Evolutionary conservation across 345 rosid genomes (phyloP).

Genomic region (Linum trigynum): DNA sequence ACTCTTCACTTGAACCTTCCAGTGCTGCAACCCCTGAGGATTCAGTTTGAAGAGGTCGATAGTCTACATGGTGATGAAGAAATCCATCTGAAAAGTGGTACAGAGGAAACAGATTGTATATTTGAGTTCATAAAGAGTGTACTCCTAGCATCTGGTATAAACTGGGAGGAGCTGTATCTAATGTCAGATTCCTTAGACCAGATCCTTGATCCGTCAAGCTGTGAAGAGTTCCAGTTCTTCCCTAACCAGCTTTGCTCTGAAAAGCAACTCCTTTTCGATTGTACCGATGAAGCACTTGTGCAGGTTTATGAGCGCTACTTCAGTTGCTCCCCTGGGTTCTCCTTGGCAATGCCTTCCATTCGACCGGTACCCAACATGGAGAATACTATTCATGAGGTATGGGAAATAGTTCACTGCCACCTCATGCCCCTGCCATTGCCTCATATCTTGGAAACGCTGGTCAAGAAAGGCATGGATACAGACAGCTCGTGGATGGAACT

Average conservation of each 20-base stretch:
- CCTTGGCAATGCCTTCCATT: slow-evolving; percentile 36
- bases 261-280: slow-evolving; percentile 54
- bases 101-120: slow-evolving; percentile 39
- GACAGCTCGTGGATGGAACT: slow-evolving; percentile 64
- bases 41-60: slow-evolving; percentile 54
- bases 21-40: slow-evolving; percentile 38
- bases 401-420: slow-evolving; percentile 65
- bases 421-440: slow-evolving; percentile 59
- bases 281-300: slow-evolving; percentile 65
- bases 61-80: slow-evolving; percentile 20
- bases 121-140: slow-evolving; percentile 45
- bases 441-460: slow-evolving; percentile 59
- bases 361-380: slow-evolving; percentile 39
- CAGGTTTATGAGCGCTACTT: slow-evolving; percentile 39
- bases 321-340: slow-evolving; percentile 45
- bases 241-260: slow-evolving; percentile 42
- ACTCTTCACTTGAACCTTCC: slow-evolving; percentile 14
- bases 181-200: slow-evolving; percentile 51
- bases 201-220: slow-evolving; percentile 52
- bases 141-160: slow-evolving; percentile 41
- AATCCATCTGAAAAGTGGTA: slow-evolving; percentile 26
- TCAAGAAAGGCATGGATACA: slow-evolving; percentile 57
- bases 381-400: slow-evolving; percentile 38
- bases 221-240: slow-evolving; percentile 43
- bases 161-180: slow-evolving; percentile 61